phyloP scores from a whole-genome alignment of 2,329 filamentous ascomycete species.

The Aquanectria penicillioides region DNA sequence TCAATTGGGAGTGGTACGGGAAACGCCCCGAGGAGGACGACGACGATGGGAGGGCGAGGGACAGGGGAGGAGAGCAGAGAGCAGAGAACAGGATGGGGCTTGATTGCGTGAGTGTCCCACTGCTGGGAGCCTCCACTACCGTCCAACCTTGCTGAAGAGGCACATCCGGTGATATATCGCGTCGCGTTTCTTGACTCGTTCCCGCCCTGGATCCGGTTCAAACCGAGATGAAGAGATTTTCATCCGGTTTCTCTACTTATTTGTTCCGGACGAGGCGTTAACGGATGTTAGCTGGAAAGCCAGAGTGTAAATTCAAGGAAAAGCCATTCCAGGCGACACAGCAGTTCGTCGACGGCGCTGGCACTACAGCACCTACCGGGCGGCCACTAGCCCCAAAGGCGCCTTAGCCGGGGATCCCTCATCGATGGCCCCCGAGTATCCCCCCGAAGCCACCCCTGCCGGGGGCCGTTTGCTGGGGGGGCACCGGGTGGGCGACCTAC shows the following conservation, averaged over 20 bases:
- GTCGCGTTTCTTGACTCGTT: not conserved
- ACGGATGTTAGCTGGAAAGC: too few species aligned
- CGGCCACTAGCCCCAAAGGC: slow-evolving; percentile 17
- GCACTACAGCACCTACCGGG: slow-evolving; percentile 18
- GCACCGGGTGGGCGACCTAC: too few species aligned
- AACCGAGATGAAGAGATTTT: too few species aligned
- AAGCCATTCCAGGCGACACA: too few species aligned
- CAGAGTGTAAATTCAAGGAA: too few species aligned
- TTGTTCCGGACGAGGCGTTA: too few species aligned
- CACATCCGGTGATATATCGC: not conserved
- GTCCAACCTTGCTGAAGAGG: not conserved
- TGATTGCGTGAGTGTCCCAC: not conserved
- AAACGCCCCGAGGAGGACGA: too few species aligned
- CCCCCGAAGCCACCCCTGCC: slow-evolving; percentile 14
- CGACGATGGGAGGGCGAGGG: too few species aligned
- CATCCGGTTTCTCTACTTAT: too few species aligned
- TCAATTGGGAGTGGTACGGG: too few species aligned
- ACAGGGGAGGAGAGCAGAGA: too few species aligned
- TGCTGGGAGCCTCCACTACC: not conserved
- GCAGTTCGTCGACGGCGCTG: slow-evolving; percentile 13
- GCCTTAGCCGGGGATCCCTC: slow-evolving; percentile 21
- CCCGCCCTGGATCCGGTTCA: too few species aligned
- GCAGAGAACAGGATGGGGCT: not conserved
- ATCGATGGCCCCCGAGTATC: slow-evolving; percentile 13
- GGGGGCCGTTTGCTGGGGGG: slow-evolving; percentile 10